Evolutionary conservation across 2,329 filamentous ascomycete genomes (phyloP), one percentile per base, ranked within the genome.

Genomic region (Samsoniella hepiali): DNA sequence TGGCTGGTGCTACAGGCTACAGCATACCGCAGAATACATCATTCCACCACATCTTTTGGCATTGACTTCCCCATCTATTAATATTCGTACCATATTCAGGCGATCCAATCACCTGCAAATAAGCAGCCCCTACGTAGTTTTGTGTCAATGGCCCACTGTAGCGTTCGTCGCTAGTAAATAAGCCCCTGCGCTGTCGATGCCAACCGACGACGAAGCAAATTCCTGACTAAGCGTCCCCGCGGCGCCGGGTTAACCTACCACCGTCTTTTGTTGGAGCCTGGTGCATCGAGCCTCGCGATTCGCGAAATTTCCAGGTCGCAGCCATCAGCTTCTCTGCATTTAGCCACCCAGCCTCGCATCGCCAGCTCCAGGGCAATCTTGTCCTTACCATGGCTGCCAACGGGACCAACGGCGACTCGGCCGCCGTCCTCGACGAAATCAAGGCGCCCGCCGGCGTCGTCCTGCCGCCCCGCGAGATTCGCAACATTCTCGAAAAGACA

Each of bases 401-500:
- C 69, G 71, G 74, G 67, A 76, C 79, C 67, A 85, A 86, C 70
- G 82, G 82, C 69, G 83, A 85, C 74, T 75, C 80, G 67, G 76
- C 79, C 47, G 78, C 80, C 47, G 75, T 75, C 55, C 80, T 88
- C 63, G 86, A 93, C 67, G 84, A 88, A 66, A 85, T 88, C 74
- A 94, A 93, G 75, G 88, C 91, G 40, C 94, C 94, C 3, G 79
- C 88, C 64, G 92, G 93, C 66, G 84, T 97, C 67, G 91, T 97
- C 63, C 84, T 97, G 62, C 95, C 95, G 29, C 95, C 95, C 11
- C 94, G 88, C 73, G 91, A 93, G 73, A 93, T 97, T 72, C 88
- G 93, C 81, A 81, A 82, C 74, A 77, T 94, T 68, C 88, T 99
- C 72, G 93, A 97, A 76, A 98, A 96, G 80, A 97, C 94, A 13